Evolutionary conservation across 768 basidiomycete species (phyloP).

Genomic region (Psilocybe subaeruginosa): DNA sequence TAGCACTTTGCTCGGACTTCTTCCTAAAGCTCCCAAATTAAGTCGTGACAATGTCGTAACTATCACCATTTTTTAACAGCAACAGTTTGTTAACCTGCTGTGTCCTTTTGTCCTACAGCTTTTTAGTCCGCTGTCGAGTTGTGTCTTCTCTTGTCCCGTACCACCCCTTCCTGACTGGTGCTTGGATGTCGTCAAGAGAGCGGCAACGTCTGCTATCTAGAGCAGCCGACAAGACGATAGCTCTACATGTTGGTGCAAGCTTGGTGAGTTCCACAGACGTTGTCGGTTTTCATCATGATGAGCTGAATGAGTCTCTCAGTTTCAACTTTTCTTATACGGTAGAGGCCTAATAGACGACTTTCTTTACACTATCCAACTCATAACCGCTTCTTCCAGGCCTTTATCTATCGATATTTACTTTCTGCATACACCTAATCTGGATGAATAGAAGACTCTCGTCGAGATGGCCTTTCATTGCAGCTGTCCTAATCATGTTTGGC

Average conservation of each 20-base stretch:
- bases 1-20: constrained; percentile 6
- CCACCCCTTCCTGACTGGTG: not conserved
- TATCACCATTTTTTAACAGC: constrained; percentile 1
- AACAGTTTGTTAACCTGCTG: not conserved
- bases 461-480: constrained; percentile 15
- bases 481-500: constrained; percentile 13
- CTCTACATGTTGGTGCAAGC: constrained; percentile 16
- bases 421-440: constrained; percentile 16
- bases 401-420: constrained; percentile 15
- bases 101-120: not conserved
- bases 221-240: constrained; percentile 4
- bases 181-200: constrained; percentile 7
- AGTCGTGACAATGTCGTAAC: constrained; percentile 5
- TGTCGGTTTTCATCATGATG: not conserved
- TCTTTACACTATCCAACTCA: not conserved
- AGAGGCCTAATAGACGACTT: not conserved
- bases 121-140: not conserved
- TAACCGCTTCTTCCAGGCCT: constrained; percentile 8
- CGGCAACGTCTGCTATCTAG: not conserved
- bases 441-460: constrained; percentile 11
- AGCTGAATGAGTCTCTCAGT: constrained; percentile 6
- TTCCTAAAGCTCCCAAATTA: constrained; percentile 15
- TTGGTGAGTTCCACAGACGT: constrained; percentile 8
- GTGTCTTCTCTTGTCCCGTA: not conserved
- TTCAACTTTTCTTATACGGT: constrained; percentile 23